A percentile compares a stretch with the other conserved stretches of the same genome.
Evolutionary conservation across 1,139 yeast species (phyloP).

Genomic region (Yarrowia galli): DNA sequence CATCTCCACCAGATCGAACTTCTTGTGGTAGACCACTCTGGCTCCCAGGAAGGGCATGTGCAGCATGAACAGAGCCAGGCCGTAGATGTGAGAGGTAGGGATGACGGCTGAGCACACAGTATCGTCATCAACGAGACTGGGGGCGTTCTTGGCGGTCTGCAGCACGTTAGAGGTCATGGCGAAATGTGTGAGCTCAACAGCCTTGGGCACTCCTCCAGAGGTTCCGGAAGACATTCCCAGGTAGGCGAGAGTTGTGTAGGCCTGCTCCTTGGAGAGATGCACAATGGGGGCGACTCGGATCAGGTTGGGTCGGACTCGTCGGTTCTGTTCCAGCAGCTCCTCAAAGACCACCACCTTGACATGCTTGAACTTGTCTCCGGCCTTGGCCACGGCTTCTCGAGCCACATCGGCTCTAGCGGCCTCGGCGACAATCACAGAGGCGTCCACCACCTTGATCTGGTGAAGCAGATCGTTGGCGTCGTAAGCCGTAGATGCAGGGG

Average conservation of each 20-base stretch:
- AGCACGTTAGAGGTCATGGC: constrained; percentile 43
- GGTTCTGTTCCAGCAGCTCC: constrained; percentile 22
- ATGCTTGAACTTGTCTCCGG: constrained; percentile 19
- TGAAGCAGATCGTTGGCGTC: constrained; percentile 28
- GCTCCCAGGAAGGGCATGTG: constrained; percentile 45
- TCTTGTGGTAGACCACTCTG: constrained; percentile 48
- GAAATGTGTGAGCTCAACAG: constrained; percentile 40
- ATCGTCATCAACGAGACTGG: constrained; percentile 12
- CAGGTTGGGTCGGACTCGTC: constrained; percentile 30
- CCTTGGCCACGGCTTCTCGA: constrained; percentile 8
- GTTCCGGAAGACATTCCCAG: constrained; percentile 37
- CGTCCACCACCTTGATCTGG: constrained; percentile 29
- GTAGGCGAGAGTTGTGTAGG: constrained; percentile 30
- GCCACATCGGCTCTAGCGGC: constrained; percentile 21
- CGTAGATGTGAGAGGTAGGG: constrained; percentile 54
- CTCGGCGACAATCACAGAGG: constrained; percentile 18
- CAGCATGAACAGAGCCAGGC: constrained; percentile 48
- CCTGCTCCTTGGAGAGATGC: constrained; percentile 25
- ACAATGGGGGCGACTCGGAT: constrained; percentile 23
- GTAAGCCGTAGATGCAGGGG: constrained; percentile 33
- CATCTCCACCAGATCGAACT: constrained; percentile 50
- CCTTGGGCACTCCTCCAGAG: constrained; percentile 39
- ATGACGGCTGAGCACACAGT: constrained; percentile 45
- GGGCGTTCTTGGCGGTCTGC: constrained; percentile 39
- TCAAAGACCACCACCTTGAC: constrained; percentile 33